phyloP scores from a whole-genome alignment of 2,329 filamentous ascomycete species.

The Talaromyces sp. region DNA sequence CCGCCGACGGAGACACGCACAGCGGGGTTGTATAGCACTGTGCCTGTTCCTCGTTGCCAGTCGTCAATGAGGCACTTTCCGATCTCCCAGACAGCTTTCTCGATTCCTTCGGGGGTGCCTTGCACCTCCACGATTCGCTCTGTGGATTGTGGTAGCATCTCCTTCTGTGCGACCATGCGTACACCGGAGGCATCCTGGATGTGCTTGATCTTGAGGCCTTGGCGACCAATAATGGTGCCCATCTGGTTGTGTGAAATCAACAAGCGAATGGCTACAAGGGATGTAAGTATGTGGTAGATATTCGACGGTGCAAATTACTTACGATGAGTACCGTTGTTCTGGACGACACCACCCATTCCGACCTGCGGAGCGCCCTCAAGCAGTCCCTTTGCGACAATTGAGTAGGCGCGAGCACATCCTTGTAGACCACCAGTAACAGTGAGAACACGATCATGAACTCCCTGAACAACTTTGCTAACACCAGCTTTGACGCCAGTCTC shows the following conservation, averaged over 20 bases:
- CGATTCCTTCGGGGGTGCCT: constrained; percentile 89
- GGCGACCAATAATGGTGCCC: constrained; percentile 97
- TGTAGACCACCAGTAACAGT: constrained; percentile 90
- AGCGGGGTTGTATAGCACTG: constrained; percentile 94
- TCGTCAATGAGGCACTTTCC: constrained; percentile 98
- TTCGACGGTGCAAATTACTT: constrained; percentile 44
- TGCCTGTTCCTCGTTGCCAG: constrained; percentile 94
- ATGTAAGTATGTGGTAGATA: not conserved
- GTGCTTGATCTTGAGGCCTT: constrained; percentile 98
- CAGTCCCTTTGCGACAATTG: constrained; percentile 84
- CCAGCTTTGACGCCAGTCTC: constrained; percentile 97
- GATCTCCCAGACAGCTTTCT: constrained; percentile 97
- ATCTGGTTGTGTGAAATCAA: constrained; percentile 99
- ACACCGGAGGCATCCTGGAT: constrained; percentile 96
- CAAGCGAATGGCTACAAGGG: constrained; percentile 71
- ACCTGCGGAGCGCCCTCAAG: constrained; percentile 91
- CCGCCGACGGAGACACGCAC: constrained; percentile 73
- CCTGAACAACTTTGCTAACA: constrained; percentile 97
- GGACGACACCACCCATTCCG: constrained; percentile 89
- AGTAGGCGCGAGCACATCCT: constrained; percentile 86
- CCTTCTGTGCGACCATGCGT: constrained; percentile 98
- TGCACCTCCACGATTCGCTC: constrained; percentile 97
- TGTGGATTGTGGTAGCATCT: constrained; percentile 98
- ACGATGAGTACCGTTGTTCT: constrained; percentile 92
- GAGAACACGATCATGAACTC: constrained; percentile 93